Percentiles rank a stretch among this genome's conserved stretches.
phyloP scores from a whole-genome alignment of 2,329 filamentous ascomycete species.

The Colletotrichum filicis region DNA sequence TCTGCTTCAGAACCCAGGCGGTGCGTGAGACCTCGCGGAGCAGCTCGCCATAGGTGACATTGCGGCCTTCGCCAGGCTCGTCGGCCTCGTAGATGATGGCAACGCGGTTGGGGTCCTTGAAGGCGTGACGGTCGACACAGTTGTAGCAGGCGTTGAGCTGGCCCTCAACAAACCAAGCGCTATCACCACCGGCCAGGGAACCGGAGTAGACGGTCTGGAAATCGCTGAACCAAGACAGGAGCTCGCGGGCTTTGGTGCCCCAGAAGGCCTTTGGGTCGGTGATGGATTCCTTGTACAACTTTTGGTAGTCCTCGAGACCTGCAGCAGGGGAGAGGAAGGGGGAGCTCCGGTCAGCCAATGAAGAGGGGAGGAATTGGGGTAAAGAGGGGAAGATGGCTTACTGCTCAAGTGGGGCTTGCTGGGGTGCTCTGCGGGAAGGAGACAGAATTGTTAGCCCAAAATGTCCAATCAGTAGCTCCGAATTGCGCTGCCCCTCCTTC shows the following conservation, averaged over 20 bases:
- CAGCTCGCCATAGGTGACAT: conserved; percentile 92
- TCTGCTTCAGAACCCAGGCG: conserved; percentile 89
- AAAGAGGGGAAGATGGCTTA: conserved; percentile 51
- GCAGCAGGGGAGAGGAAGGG: conserved; percentile 27
- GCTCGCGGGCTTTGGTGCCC: conserved; percentile 85
- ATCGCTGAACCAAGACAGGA: conserved; percentile 89
- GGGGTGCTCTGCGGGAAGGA: conserved; percentile 68
- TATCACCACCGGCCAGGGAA: conserved; percentile 81
- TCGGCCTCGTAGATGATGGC: conserved; percentile 99
- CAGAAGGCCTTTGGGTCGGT: conserved; percentile 90
- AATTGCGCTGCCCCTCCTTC: conserved; percentile 23
- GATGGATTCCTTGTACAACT: conserved; percentile 85
- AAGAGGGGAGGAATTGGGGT: conserved; percentile 28
- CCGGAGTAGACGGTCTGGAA: conserved; percentile 91
- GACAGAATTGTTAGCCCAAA: conserved; percentile 46
- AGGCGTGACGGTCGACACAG: conserved; percentile 95
- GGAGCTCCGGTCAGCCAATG: conserved; percentile 34
- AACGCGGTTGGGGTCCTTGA: conserved; percentile 90
- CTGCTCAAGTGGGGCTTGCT: conserved; percentile 74
- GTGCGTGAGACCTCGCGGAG: conserved; percentile 90
- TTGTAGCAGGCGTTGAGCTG: conserved; percentile 97
- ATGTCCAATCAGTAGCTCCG: conserved; percentile 26
- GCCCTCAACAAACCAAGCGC: conserved; percentile 94
- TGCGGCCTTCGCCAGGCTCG: conserved; percentile 86
- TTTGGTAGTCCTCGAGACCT: conserved; percentile 76